Conservation (phyloP, 495 filamentous ascomycete species). For the Xylaria intraflava region DNA sequence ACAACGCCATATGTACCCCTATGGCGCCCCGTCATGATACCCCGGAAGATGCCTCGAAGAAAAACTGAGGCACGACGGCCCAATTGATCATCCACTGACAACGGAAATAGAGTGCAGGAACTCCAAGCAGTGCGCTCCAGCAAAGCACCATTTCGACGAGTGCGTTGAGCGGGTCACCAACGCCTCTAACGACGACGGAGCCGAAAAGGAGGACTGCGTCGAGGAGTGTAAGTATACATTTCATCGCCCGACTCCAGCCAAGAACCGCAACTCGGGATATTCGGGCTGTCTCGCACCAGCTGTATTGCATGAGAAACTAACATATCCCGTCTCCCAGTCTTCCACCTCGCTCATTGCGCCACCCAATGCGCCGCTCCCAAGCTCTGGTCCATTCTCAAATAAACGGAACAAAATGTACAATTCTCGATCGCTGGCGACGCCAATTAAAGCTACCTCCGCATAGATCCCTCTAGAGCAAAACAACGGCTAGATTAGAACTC, state of each 20-base stretch:
- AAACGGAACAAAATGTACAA: constrained; percentile 31
- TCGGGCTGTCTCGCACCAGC: not conserved
- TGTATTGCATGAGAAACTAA: constrained; percentile 10
- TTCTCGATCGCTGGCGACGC: not conserved
- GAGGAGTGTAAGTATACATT: constrained; percentile 84
- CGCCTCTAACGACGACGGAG: constrained; percentile 55
- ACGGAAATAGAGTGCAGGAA: constrained; percentile 68
- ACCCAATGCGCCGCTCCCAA: constrained; percentile 88
- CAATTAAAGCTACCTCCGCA: constrained; percentile 2
- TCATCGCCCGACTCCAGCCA: not conserved
- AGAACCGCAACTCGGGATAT: not conserved
- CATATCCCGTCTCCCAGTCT: constrained; percentile 49
- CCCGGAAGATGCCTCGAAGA: not conserved
- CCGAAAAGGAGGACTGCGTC: constrained; percentile 85
- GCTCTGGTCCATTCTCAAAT: constrained; percentile 87
- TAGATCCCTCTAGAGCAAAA: constrained; percentile 14
- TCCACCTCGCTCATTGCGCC: constrained; percentile 95
- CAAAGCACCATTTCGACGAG: constrained; percentile 97
- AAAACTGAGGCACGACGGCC: not conserved
- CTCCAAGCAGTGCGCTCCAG: constrained; percentile 72
- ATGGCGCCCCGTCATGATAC: not conserved
- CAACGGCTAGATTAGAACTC: constrained; percentile 8
- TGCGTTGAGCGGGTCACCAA: constrained; percentile 88
- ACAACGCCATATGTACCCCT: not conserved
- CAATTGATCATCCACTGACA: constrained; percentile 21